Conservation (phyloP, 495 filamentous ascomycete species). For the Trichoderma gamsii region DNA sequence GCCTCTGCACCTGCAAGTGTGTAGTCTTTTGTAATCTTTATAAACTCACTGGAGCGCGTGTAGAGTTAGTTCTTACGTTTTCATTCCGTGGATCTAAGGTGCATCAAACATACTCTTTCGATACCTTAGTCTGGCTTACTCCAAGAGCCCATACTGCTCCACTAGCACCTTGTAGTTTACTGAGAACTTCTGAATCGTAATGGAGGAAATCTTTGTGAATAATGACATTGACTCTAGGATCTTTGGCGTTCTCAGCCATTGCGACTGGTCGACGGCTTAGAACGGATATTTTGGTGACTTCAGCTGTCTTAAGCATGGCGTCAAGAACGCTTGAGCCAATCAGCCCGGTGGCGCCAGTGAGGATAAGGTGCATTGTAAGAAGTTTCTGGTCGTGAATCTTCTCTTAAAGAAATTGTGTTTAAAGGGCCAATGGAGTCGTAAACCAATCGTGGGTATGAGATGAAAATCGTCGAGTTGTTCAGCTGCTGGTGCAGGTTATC, state of each 20-base stretch:
- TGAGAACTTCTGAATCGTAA: constrained; percentile 50
- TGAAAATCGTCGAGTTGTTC: background rate
- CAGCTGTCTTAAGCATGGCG: constrained; percentile 52
- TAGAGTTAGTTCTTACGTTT: constrained; percentile 25
- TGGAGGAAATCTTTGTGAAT: constrained; percentile 57
- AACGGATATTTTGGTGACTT: constrained; percentile 57
- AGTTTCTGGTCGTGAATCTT: background rate
- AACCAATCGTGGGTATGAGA: background rate
- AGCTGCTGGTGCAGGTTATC: background rate
- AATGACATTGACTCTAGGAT: constrained; percentile 54
- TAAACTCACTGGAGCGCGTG: constrained; percentile 45
- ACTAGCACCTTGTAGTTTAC: constrained; percentile 54
- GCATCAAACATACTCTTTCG: constrained; percentile 33
- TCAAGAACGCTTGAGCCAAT: constrained; percentile 61
- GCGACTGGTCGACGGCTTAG: constrained; percentile 59
- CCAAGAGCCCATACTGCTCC: constrained; percentile 70
- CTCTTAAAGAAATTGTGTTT: background rate
- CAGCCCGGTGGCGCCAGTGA: constrained; percentile 69
- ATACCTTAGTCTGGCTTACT: constrained; percentile 51
- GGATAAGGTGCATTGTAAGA: constrained; percentile 59
- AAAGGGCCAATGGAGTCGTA: background rate
- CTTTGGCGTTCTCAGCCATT: constrained; percentile 53
- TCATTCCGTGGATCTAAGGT: background rate
- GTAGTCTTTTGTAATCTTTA: constrained; percentile 60
- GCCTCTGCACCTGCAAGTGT: constrained; percentile 55